Evolutionary conservation across 192 early-diverging fungal genomes (phyloP).

Genomic region (Gonapodya sp.): DNA sequence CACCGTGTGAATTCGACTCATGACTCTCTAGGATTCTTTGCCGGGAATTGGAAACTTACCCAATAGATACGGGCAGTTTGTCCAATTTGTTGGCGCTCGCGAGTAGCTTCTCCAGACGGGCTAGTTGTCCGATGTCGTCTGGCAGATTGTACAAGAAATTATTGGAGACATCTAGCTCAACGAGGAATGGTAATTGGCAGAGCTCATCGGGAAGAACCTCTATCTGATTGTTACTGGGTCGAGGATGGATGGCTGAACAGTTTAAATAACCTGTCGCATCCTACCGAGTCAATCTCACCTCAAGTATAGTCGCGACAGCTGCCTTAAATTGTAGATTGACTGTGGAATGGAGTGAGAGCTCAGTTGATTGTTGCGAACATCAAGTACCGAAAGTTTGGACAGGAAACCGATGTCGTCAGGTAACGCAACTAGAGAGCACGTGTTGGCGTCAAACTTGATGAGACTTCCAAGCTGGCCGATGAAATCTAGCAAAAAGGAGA

Average conservation of each 20-base stretch:
- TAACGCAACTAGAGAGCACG: slow-evolving; percentile 4
- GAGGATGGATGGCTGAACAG: not conserved
- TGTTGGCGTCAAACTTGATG: slow-evolving; percentile 13
- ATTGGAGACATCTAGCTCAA: slow-evolving; percentile 14
- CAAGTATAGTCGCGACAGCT: slow-evolving; percentile 10
- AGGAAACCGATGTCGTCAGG: slow-evolving; percentile 14
- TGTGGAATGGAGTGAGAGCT: slow-evolving; percentile 13
- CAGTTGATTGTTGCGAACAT: slow-evolving; percentile 13
- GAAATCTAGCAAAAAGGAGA: not conserved
- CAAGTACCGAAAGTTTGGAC: not conserved
- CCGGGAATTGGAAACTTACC: not conserved
- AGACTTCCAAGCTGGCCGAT: slow-evolving; percentile 12
- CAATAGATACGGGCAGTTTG: slow-evolving; percentile 10
- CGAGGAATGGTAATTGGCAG: slow-evolving; percentile 13
- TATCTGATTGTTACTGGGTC: slow-evolving; percentile 15
- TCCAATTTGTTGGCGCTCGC: slow-evolving; percentile 14
- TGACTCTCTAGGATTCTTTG: too few species aligned
- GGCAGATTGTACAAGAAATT: slow-evolving; percentile 14
- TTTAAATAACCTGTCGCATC: not conserved
- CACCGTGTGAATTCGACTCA: too few species aligned
- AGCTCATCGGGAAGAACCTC: slow-evolving; percentile 17
- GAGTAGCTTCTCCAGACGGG: slow-evolving; percentile 8
- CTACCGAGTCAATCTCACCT: not conserved
- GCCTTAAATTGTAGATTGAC: slow-evolving; percentile 3
- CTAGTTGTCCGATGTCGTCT: slow-evolving; percentile 15